Evolutionary conservation across 495 filamentous ascomycete genomes (phyloP).

Genomic region (Hypomontagnella submonticulosa): DNA sequence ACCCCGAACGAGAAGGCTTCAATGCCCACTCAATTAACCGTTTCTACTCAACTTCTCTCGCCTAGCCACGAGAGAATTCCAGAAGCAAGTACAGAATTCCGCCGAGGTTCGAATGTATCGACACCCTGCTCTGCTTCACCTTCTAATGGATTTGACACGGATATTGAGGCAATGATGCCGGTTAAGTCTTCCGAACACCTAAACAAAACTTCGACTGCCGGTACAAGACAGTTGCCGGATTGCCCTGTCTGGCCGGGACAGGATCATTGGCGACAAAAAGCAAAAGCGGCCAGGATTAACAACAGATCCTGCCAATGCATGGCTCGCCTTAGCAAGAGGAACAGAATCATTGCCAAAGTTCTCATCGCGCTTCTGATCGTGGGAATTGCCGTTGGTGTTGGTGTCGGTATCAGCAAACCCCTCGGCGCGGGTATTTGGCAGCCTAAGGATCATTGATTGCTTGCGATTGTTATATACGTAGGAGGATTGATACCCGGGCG

Average conservation of each 20-base stretch:
- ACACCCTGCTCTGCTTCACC: slow-evolving; percentile 51
- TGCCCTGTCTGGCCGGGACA: slow-evolving; percentile 63
- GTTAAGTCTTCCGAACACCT: slow-evolving; percentile 38
- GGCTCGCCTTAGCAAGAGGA: slow-evolving; percentile 58
- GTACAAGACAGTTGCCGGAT: slow-evolving; percentile 50
- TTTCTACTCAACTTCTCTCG: slow-evolving; percentile 45
- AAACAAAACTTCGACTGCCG: slow-evolving; percentile 48
- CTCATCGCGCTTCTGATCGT: slow-evolving; percentile 56
- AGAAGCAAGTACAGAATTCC: slow-evolving; percentile 26
- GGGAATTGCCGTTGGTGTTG: slow-evolving; percentile 59
- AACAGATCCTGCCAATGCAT: slow-evolving; percentile 57
- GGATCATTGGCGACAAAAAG: slow-evolving; percentile 61
- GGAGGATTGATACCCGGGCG: background rate
- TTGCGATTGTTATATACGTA: background rate
- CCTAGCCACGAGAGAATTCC: slow-evolving; percentile 42
- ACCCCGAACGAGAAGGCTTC: slow-evolving; percentile 35
- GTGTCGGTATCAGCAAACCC: slow-evolving; percentile 62
- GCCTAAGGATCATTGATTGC: slow-evolving; percentile 31
- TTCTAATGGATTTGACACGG: slow-evolving; percentile 59
- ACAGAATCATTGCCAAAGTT: slow-evolving; percentile 57
- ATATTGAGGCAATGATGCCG: slow-evolving; percentile 60
- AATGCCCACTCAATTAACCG: slow-evolving; percentile 47
- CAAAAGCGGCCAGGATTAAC: slow-evolving; percentile 58
- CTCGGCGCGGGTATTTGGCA: slow-evolving; percentile 60
- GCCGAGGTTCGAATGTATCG: slow-evolving; percentile 50